These are phyloP conservation scores for Cucurbita argyrosperma DNA, from an alignment of 306 rosid genomes.

Conservation along the genomic window DNA sequence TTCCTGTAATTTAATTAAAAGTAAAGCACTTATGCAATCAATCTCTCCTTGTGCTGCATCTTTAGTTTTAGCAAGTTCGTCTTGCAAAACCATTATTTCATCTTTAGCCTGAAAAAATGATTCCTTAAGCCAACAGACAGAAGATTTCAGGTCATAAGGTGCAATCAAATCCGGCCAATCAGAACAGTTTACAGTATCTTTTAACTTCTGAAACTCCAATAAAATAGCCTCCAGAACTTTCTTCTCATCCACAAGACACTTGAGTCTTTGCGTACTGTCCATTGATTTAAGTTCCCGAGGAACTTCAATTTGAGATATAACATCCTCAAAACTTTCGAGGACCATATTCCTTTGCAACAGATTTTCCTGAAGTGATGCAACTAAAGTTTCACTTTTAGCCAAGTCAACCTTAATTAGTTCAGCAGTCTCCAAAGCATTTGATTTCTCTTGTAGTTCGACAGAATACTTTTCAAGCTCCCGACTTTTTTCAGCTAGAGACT, in stretches of 20 bases:
- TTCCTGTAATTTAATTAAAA: slow-evolving; percentile 49
- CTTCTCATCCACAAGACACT: slow-evolving; percentile 61
- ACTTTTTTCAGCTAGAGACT: slow-evolving; percentile 46
- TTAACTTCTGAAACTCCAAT: slow-evolving; percentile 42
- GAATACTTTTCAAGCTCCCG: slow-evolving; percentile 55
- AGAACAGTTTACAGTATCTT: slow-evolving; percentile 31
- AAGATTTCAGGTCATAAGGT: slow-evolving; percentile 54
- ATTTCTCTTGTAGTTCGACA: slow-evolving; percentile 58
- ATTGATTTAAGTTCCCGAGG: slow-evolving; percentile 35
- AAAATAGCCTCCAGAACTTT: slow-evolving; percentile 34
- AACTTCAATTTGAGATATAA: slow-evolving; percentile 33
- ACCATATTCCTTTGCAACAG: slow-evolving; percentile 31
- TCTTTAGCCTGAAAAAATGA: slow-evolving; percentile 39
- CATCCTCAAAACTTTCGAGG: slow-evolving; percentile 41
- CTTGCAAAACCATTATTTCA: slow-evolving; percentile 26
- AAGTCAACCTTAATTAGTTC: slow-evolving; percentile 49
- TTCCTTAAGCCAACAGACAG: slow-evolving; percentile 53
- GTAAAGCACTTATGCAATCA: slow-evolving; percentile 39
- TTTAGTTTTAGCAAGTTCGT: slow-evolving; percentile 41
- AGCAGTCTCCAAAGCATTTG: slow-evolving; percentile 59
- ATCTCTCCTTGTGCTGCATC: slow-evolving; percentile 39
- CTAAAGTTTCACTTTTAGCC: slow-evolving; percentile 34
- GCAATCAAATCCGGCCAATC: slow-evolving; percentile 60
- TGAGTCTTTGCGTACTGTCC: slow-evolving; percentile 48
- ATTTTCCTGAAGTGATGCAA: slow-evolving; percentile 49